Evolutionary conservation across 768 basidiomycete genomes (phyloP), one percentile per base, ranked within the genome.

Genomic region (Macrocybe gigantea): DNA sequence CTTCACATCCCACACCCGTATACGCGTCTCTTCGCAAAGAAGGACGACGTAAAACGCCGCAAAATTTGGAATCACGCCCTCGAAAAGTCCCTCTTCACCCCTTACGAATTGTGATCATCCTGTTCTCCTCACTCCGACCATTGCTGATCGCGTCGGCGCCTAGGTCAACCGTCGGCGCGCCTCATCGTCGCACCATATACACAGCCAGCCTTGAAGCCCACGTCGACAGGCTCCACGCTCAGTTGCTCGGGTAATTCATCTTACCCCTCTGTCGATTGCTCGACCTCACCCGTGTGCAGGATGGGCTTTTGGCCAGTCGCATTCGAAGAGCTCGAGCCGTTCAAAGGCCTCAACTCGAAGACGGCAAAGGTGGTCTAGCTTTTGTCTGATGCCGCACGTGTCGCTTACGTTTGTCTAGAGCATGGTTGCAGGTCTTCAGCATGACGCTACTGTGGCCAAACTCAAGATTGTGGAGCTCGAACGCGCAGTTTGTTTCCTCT

Each of bases 51-150:
- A 5, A 87, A 87, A 63, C 78, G 82, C 3, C 75, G 85, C 12
- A 83, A 80, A 58, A 83, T 85, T 11, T 89, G 87, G 87, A 83
- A 82, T 42, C 87, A 87, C 52, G 78, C 80, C 1, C 75, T 87
- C 49, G 87, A 89, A 63, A 87, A 87, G 59, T 71, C 71, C 10
- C 69, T 88, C 22, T 88, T 88, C 63, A 73, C 66, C 5, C 74
- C 83, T 0, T 75, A 77, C 41, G 85, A 89, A 61, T 58, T 89
- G 85, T 52, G 43, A 75, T 72, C 31, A 29, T 12, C 11, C 33
- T 31, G 41, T 47, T 33, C 41, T 34, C 49, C 44, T 35, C 38
- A n/a, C 14, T 46, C 12, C 32, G 7, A 22, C 34, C 4, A 4
- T 43, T 32, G n/a, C 12, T 33, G 29, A 33, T 37, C 12, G 14